Evolutionary conservation across 2,329 filamentous ascomycete genomes (phyloP).

Genomic region (Rutstroemia sp.): DNA sequence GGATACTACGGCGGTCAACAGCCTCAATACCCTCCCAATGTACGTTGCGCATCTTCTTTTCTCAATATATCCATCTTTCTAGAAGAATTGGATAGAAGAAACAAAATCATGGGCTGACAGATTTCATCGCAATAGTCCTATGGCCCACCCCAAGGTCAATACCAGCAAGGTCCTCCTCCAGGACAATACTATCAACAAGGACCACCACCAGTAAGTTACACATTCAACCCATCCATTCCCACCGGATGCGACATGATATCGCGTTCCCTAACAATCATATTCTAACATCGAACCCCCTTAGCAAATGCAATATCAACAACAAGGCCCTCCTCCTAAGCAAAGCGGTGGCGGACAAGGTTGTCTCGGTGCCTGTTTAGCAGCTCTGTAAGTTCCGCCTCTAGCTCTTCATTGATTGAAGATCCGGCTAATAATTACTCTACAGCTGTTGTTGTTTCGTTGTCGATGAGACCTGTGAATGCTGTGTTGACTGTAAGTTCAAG

Average conservation of each 20-base stretch:
- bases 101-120: too few species aligned
- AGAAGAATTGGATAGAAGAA: too few species aligned
- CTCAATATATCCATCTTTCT: too few species aligned
- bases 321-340: conserved; percentile 26
- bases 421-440: not conserved
- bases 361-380: conserved; percentile 39
- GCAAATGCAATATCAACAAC: conserved; percentile 40
- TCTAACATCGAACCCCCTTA: conserved; percentile 28
- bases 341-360: conserved; percentile 35
- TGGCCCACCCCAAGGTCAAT: conserved; percentile 17
- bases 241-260: not conserved
- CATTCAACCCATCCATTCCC: not conserved
- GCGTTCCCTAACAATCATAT: not conserved
- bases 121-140: conserved; percentile 3
- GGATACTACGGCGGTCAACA: conserved; percentile 34
- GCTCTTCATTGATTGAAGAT: not conserved
- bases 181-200: conserved; percentile 1
- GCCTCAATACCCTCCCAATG: conserved; percentile 15
- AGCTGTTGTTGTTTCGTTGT: conserved; percentile 43
- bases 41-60: conserved; percentile 14
- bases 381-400: conserved; percentile 21
- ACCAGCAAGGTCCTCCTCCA: conserved; percentile 13
- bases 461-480: conserved; percentile 44
- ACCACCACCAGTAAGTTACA: not conserved
- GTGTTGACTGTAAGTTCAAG: conserved; percentile 34